Percentiles rank a stretch among this genome's conserved stretches.
phyloP scores from a whole-genome alignment of 257 asterid species.

The Solanum peruvianum region DNA sequence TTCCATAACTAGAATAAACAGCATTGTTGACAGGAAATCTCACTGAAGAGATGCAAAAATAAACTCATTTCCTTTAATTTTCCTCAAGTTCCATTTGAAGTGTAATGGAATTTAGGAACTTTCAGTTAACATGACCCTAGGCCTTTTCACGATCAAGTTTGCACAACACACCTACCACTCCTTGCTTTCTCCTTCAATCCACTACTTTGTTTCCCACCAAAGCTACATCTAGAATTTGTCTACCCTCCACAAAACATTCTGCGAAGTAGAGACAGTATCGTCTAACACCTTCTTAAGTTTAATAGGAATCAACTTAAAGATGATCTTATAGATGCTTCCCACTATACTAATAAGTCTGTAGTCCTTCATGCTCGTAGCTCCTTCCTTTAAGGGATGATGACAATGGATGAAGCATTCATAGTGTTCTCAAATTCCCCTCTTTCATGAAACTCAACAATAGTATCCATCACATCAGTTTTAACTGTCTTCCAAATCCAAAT shows the following conservation, averaged over 20 bases:
- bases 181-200: background rate
- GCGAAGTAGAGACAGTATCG: background rate
- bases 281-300: background rate
- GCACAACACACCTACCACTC: background rate
- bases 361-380: background rate
- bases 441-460: background rate
- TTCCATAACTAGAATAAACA: background rate
- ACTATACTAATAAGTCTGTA: background rate
- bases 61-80: background rate
- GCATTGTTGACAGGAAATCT: background rate
- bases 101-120: background rate
- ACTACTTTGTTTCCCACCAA: background rate
- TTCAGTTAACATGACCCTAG: background rate
- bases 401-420: background rate
- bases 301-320: background rate
- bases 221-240: background rate
- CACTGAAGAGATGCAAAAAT: background rate
- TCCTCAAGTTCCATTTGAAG: background rate
- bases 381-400: background rate
- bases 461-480: background rate
- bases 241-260: background rate
- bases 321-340: background rate
- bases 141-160: background rate
- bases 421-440: background rate
- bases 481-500: too few species aligned